These are phyloP conservation scores for Diutina pseudorugosa DNA, from an alignment of 1,139 yeast genomes.

Conservation along the genomic window DNA sequence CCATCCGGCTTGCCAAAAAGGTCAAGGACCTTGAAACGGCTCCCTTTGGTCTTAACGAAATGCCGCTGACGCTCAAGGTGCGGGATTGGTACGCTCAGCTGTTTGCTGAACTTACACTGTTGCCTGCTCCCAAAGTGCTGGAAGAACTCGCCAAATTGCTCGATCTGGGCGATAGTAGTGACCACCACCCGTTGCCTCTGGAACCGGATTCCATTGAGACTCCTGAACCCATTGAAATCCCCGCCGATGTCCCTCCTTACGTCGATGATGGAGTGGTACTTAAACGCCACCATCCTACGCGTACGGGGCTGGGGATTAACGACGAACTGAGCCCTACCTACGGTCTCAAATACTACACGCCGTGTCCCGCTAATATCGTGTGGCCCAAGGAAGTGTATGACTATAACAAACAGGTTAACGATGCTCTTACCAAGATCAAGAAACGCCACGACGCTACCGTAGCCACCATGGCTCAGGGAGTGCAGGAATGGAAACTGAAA, in stretches of 20 bases:
- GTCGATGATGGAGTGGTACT: constrained; percentile 46
- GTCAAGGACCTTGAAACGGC: constrained; percentile 76
- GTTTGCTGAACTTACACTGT: constrained; percentile 63
- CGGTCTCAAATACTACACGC: constrained; percentile 48
- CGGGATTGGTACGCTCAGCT: constrained; percentile 88
- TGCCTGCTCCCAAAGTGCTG: constrained; percentile 37
- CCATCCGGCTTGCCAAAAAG: constrained; percentile 75
- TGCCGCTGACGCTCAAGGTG: constrained; percentile 68
- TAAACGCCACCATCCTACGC: constrained; percentile 12
- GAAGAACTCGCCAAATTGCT: constrained; percentile 26
- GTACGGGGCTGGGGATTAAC: constrained; percentile 8
- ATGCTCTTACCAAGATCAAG: constrained; percentile 59
- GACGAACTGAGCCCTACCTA: constrained; percentile 21
- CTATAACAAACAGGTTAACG: constrained; percentile 57
- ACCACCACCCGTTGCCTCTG: constrained; percentile 3
- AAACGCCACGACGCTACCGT: constrained; percentile 88
- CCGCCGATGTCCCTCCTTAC: constrained; percentile 10
- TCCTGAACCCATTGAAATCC: too few relatives aligned
- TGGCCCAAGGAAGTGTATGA: constrained; percentile 73
- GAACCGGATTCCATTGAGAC: too few relatives aligned
- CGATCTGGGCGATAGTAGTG: constrained; percentile 3
- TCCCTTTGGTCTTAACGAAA: constrained; percentile 60
- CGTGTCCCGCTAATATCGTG: constrained; percentile 35
- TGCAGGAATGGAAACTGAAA: constrained; percentile 71
- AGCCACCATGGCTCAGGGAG: constrained; percentile 87